phyloP scores from a whole-genome alignment of 1,139 yeast genomes.

The Maudiozyma humilis region DNA sequence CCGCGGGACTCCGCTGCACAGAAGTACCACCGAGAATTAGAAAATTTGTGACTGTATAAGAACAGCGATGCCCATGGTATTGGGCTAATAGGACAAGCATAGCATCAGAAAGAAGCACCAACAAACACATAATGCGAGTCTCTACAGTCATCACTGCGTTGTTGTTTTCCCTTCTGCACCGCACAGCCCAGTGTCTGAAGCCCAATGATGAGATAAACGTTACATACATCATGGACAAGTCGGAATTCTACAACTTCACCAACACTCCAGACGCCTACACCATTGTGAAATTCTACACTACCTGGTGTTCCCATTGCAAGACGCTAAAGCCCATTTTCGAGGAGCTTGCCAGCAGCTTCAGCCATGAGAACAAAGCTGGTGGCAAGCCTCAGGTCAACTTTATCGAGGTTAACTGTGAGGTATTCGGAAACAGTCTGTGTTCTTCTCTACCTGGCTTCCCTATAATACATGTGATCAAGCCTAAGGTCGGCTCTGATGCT shows the following conservation, averaged over 20 bases:
- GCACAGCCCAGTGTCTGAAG: background rate
- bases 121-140: too few relatives aligned
- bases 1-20: too few relatives aligned
- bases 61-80: too few relatives aligned
- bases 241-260: constrained; percentile 16
- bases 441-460: constrained; percentile 30
- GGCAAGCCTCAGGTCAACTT: constrained; percentile 15
- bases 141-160: too few relatives aligned
- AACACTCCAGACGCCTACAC: constrained; percentile 23
- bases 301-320: constrained; percentile 70
- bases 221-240: background rate
- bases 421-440: constrained; percentile 27
- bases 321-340: constrained; percentile 49
- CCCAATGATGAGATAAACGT: background rate
- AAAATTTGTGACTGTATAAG: too few relatives aligned
- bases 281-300: constrained; percentile 44
- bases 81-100: too few relatives aligned
- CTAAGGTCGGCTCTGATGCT: too few relatives aligned
- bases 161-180: too few relatives aligned
- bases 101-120: too few relatives aligned
- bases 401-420: constrained; percentile 30
- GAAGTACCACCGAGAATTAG: too few relatives aligned
- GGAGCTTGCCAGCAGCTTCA: constrained; percentile 15
- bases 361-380: constrained; percentile 5
- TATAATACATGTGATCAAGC: constrained; percentile 26